phyloP scores from a whole-genome alignment of 2,329 filamentous ascomycete species.

The Nigrograna mackinnonii region DNA sequence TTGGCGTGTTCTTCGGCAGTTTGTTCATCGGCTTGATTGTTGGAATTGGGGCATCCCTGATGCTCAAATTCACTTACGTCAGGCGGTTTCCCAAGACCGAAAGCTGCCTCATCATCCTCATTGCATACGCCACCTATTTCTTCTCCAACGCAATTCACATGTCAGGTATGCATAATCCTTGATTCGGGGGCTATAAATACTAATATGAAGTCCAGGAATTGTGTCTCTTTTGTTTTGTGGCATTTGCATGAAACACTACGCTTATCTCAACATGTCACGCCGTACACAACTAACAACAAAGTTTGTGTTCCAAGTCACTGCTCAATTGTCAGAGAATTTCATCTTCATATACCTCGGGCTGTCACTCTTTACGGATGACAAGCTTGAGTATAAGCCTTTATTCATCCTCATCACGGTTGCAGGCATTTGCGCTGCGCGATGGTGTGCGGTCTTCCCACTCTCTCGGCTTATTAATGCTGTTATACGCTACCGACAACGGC shows the following conservation, averaged over 20 bases:
- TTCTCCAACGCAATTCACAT: conserved; percentile 95
- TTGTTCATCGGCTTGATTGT: conserved; percentile 86
- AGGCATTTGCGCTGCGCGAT: conserved; percentile 89
- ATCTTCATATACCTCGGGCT: conserved; percentile 99
- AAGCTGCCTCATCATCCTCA: conserved; percentile 89
- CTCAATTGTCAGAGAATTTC: conserved; percentile 97
- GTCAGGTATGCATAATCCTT: conserved; percentile 70
- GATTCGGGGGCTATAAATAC: not conserved
- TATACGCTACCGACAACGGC: conserved; percentile 80
- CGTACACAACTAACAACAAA: conserved; percentile 97
- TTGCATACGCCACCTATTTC: conserved; percentile 96
- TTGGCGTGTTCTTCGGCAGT: conserved; percentile 94
- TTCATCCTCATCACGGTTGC: conserved; percentile 92
- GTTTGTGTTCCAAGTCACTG: conserved; percentile 92
- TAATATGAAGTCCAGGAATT: conserved; percentile 67
- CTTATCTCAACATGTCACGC: conserved; percentile 99
- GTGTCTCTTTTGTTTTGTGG: conserved; percentile 97
- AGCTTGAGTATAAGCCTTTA: conserved; percentile 87
- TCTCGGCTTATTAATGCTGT: conserved; percentile 91
- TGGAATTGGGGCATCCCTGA: conserved; percentile 82
- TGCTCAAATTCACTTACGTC: conserved; percentile 93
- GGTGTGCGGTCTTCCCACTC: conserved; percentile 92
- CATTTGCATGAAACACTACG: conserved; percentile 97
- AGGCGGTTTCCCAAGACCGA: conserved; percentile 94
- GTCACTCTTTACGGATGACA: conserved; percentile 88